These are phyloP conservation scores for Gastrolobium villosum DNA, from an alignment of 306 rosid genomes.

Conservation along the genomic window DNA sequence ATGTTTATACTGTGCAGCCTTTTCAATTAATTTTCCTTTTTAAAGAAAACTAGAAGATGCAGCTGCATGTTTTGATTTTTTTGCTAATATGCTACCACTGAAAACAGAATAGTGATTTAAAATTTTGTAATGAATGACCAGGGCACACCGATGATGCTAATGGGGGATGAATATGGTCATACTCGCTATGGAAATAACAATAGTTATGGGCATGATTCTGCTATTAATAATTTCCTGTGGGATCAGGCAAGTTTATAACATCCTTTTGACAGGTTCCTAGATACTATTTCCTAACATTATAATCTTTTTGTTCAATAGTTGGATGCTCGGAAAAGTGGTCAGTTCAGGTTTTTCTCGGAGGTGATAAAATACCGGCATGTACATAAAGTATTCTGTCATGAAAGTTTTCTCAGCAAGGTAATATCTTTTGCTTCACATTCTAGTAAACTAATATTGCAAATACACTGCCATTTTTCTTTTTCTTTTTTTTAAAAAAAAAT, in stretches of 20 bases:
- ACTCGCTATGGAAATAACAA: conserved; percentile 94
- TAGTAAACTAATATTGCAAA: conserved; percentile 23
- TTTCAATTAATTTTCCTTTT: conserved; percentile 20
- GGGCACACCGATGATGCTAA: conserved; percentile 98
- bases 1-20: not conserved
- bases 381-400: conserved; percentile 68
- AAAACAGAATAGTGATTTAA: conserved; percentile 37
- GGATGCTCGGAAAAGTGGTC: conserved; percentile 68
- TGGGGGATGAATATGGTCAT: conserved; percentile 98
- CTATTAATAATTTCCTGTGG: conserved; percentile 88
- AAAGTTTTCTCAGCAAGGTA: conserved; percentile 75
- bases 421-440: conserved; percentile 42
- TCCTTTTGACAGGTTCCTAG: conserved; percentile 44
- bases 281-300: conserved; percentile 31
- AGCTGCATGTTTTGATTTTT: conserved; percentile 28
- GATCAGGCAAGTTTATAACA: conserved; percentile 58
- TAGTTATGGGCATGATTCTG: conserved; percentile 91
- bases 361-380: conserved; percentile 72
- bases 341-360: conserved; percentile 86
- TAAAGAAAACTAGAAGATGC: conserved; percentile 36
- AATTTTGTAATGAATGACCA: conserved; percentile 55
- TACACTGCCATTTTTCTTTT: not conserved
- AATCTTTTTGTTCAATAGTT: conserved; percentile 62
- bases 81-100: conserved; percentile 39
- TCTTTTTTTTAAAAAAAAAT: not conserved